phyloP scores from a whole-genome alignment of 2,329 filamentous ascomycete species.

The Alternaria arbusti region DNA sequence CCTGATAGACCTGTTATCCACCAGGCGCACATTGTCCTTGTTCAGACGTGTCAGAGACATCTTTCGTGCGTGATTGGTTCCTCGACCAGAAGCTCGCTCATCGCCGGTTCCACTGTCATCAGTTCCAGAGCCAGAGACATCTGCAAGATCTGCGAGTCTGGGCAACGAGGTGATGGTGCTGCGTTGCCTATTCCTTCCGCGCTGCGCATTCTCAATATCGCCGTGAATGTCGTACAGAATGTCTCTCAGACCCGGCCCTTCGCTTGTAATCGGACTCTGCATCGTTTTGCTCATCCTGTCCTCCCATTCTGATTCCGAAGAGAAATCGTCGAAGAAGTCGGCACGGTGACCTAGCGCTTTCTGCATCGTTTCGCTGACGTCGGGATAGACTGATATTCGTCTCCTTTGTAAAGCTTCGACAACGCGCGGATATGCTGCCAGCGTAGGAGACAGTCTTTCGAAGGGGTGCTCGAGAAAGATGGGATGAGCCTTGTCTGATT shows the following conservation, averaged over 20 bases:
- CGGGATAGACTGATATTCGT: conserved; percentile 30
- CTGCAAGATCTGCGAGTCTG: conserved; percentile 9
- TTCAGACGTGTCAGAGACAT: conserved; percentile 33
- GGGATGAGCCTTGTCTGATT: conserved; percentile 27
- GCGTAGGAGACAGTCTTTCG: conserved; percentile 35
- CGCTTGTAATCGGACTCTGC: conserved; percentile 14
- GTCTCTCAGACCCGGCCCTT: conserved; percentile 7
- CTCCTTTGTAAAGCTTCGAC: conserved; percentile 27
- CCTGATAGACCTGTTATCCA: conserved; percentile 28
- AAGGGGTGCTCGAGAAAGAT: conserved; percentile 34
- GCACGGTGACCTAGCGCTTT: conserved; percentile 22
- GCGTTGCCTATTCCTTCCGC: conserved; percentile 19
- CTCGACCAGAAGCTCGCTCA: background rate
- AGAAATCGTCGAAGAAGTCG: conserved; percentile 39
- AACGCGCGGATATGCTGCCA: conserved; percentile 38
- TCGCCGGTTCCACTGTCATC: background rate
- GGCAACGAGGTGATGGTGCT: conserved; percentile 23
- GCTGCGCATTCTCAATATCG: background rate
- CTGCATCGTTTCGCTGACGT: conserved; percentile 33
- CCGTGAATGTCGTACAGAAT: conserved; percentile 1
- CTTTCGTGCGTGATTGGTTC: conserved; percentile 25
- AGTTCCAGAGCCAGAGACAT: conserved; percentile 12
- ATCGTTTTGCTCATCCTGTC: conserved; percentile 27
- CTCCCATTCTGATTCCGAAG: conserved; percentile 33
- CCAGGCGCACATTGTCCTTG: conserved; percentile 26